phyloP scores from a whole-genome alignment of 139 green algal species.

The Picochlorum sp. region DNA sequence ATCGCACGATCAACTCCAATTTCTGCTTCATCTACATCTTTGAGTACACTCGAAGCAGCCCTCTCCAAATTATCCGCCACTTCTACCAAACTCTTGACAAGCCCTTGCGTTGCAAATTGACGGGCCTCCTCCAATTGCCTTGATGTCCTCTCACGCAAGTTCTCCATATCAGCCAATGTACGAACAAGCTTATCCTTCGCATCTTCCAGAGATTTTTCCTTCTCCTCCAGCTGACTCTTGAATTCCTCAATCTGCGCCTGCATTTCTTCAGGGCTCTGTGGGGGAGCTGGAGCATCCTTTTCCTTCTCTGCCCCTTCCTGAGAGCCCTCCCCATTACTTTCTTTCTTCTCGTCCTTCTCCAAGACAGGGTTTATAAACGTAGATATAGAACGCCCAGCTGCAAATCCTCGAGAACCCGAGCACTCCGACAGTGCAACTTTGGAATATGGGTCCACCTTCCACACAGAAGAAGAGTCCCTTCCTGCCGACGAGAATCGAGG shows the following conservation, averaged over 20 bases:
- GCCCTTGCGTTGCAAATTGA: slow-evolving; percentile 80
- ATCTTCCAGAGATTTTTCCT: slow-evolving; percentile 14
- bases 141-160: slow-evolving; percentile 66
- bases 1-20: slow-evolving; percentile 35
- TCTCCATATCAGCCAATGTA: slow-evolving; percentile 87
- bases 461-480: too few relatives aligned
- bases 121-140: slow-evolving; percentile 56
- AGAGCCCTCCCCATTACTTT: not conserved
- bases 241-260: not conserved
- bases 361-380: too few relatives aligned
- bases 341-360: too few relatives aligned
- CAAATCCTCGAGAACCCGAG: too few relatives aligned
- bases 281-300: slow-evolving; percentile 6
- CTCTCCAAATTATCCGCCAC: slow-evolving; percentile 92
- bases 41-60: slow-evolving; percentile 55
- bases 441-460: too few relatives aligned
- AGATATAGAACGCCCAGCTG: too few relatives aligned
- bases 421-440: too few relatives aligned
- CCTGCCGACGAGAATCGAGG: too few relatives aligned
- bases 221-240: slow-evolving; percentile 16
- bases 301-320: not conserved
- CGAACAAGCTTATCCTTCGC: slow-evolving; percentile 68
- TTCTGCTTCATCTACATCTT: slow-evolving; percentile 30
- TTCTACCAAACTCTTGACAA: slow-evolving; percentile 82
- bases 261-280: not conserved